phyloP scores from a whole-genome alignment of 805 yeast species.

The Blastobotrys attinorum region DNA sequence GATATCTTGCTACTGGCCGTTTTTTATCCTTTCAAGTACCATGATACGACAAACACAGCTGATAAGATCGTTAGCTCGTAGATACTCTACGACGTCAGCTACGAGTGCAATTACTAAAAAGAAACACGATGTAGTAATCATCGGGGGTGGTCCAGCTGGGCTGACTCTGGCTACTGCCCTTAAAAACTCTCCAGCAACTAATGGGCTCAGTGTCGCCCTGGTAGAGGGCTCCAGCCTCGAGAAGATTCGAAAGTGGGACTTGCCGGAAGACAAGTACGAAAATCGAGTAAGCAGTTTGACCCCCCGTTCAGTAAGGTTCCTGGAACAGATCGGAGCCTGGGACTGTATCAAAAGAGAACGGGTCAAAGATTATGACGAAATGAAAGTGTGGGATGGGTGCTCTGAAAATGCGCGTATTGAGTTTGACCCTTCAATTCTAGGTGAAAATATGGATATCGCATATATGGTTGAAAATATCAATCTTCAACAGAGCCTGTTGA shows the following conservation, averaged over 20 bases:
- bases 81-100: no score
- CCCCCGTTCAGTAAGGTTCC: constrained; percentile 62
- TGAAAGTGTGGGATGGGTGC: constrained; percentile 81
- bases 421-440: constrained; percentile 41
- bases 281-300: constrained; percentile 84
- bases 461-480: constrained; percentile 87
- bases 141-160: constrained; percentile 98
- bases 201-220: constrained; percentile 51
- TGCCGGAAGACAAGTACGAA: constrained; percentile 43
- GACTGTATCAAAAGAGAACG: constrained; percentile 58
- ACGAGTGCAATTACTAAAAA: background rate
- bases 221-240: constrained; percentile 65
- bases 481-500: constrained; percentile 65
- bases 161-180: constrained; percentile 76
- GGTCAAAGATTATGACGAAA: constrained; percentile 69
- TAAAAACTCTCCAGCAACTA: constrained; percentile 53
- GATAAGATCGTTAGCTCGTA: no score
- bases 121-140: constrained; percentile 60
- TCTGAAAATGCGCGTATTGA: constrained; percentile 62
- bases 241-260: constrained; percentile 40
- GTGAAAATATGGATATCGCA: constrained; percentile 39
- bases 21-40: no score
- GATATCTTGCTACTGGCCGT: no score
- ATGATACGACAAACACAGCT: no score
- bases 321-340: constrained; percentile 72